Conservation (phyloP, 1,284 basidiomycete genomes). For the Microbotryum intermedium region DNA sequence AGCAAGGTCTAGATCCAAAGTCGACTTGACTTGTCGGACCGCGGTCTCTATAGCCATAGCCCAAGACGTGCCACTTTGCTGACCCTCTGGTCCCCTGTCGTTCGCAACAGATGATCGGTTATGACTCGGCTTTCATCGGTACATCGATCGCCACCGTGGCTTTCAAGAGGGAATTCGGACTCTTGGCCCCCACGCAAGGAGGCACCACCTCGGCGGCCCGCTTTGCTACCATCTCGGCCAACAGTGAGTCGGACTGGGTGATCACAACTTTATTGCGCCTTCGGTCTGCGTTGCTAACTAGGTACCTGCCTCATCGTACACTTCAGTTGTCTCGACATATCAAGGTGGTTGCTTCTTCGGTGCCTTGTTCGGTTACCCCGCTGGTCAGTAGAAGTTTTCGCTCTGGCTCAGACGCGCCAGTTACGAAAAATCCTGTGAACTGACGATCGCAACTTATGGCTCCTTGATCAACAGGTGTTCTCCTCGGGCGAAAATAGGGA, state of each 20-base stretch:
- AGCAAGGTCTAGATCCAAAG: too few relatives aligned
- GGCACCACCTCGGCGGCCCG: conserved; percentile 4
- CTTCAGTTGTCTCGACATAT: conserved; percentile 10
- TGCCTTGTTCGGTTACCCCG: conserved; percentile 19
- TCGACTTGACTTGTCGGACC: too few relatives aligned
- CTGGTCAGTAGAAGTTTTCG: too few relatives aligned
- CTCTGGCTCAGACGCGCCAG: too few relatives aligned
- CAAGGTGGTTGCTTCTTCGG: conserved; percentile 26
- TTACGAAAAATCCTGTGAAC: too few relatives aligned
- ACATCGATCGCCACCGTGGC: conserved; percentile 31
- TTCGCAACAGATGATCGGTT: conserved; percentile 1
- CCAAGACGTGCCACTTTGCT: too few relatives aligned
- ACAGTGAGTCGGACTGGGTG: conserved; percentile 16
- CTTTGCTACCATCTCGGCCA: conserved; percentile 14
- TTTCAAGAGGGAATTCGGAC: conserved; percentile 35
- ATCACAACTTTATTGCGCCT: too few relatives aligned
- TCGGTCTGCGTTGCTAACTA: too few relatives aligned
- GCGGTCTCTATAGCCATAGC: too few relatives aligned
- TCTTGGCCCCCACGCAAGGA: conserved; percentile 6
- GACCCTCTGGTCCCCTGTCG: not conserved
- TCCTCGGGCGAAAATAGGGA: conserved; percentile 27
- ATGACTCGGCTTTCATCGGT: conserved; percentile 35
- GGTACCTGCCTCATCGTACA: too few relatives aligned
- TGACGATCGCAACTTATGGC: too few relatives aligned
- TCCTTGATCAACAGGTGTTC: too few relatives aligned